A percentile compares a stretch with the other conserved stretches of the same genome.
These are phyloP conservation scores for Boechera stricta DNA, from an alignment of 345 rosid species.

Conservation along the genomic window DNA sequence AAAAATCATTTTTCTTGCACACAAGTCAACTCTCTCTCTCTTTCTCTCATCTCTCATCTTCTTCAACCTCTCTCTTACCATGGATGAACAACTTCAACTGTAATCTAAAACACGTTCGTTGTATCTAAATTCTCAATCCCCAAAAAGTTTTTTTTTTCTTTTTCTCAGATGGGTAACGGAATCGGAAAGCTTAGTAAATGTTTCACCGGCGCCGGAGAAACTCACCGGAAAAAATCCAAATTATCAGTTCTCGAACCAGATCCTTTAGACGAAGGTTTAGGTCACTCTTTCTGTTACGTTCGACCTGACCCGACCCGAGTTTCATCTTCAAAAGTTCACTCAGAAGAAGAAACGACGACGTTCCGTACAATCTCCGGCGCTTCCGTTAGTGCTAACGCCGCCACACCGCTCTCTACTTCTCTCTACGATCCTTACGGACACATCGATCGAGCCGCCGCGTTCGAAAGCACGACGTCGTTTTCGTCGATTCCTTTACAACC, in stretches of 20 bases:
- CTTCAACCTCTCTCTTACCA: slow-evolving; percentile 52
- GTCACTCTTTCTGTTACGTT: slow-evolving; percentile 94
- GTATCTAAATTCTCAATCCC: neutral
- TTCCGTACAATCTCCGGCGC: slow-evolving; percentile 95
- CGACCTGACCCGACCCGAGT: slow-evolving; percentile 70
- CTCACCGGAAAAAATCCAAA: slow-evolving; percentile 50
- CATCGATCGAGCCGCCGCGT: slow-evolving; percentile 82
- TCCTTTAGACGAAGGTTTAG: slow-evolving; percentile 84
- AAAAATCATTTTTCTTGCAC: slow-evolving; percentile 32
- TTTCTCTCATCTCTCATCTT: slow-evolving; percentile 43
- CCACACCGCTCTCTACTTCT: slow-evolving; percentile 90
- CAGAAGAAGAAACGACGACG: slow-evolving; percentile 74
- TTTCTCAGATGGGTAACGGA: slow-evolving; percentile 76
- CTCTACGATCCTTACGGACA: slow-evolving; percentile 66
- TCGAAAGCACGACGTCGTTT: slow-evolving; percentile 90
- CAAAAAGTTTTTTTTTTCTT: neutral
- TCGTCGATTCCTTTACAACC: slow-evolving; percentile 91
- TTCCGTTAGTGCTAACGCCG: slow-evolving; percentile 93
- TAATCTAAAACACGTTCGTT: slow-evolving; percentile 20
- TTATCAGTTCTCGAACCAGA: slow-evolving; percentile 51
- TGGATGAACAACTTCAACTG: slow-evolving; percentile 43
- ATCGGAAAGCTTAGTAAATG: slow-evolving; percentile 70
- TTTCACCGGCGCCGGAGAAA: slow-evolving; percentile 64
- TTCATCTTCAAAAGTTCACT: slow-evolving; percentile 83
- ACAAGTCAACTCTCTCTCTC: slow-evolving; percentile 75